Base-by-base conservation (phyloP, 805 yeast species). In the Candida yuanshanica region DNA sequence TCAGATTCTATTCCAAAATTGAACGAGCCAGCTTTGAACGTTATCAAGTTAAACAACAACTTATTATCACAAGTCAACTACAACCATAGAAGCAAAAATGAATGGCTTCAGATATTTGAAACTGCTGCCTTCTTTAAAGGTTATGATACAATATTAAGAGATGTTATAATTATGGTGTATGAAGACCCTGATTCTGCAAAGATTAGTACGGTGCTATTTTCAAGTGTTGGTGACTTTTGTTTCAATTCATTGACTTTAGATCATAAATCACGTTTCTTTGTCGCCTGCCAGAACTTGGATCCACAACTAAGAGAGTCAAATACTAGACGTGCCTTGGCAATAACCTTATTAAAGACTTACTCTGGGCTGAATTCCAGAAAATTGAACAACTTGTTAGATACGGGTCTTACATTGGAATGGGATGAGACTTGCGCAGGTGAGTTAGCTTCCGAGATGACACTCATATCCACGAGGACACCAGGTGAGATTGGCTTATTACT, bases 391-490 rank as follows among this genome's bases (percentile, higher is more conserved):
- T 37, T 42, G 41, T 42, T 45, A 37, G 38, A 36, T 35, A 10
- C 36, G 46, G 53, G 14, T 20, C 34, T 38, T 9, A 35, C 51
- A 13, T 63, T 62, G 47, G 70, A 73, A 58, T 70, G 80, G 75
- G 97, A 91, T 60, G 96, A 87, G 51, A 83, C 91, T 0, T 71
- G 75, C 40, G 96, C 96, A 1, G 98, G 97, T 0, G 72, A 74
- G 9, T 56, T 86, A 21, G 95, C 96, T 0, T 76, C 83, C 24
- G 47, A 64, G 12, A 81, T 90, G 82, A 52, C 53, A 4, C 63
- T 81, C 3, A 63, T 86, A 4, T 67, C 72, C 7, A 66, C 72
- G 4, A 67, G 64, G 40, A 59, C 75, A 1, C 88, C 95, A 0
- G 51, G 56, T 0, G 74, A 75, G 4, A 60, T 84, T 14, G 93